Percentiles rank a stretch among this genome's conserved stretches.
Evolutionary conservation across 2,329 filamentous ascomycete genomes (phyloP).

Genomic region (Diaporthe batatas): DNA sequence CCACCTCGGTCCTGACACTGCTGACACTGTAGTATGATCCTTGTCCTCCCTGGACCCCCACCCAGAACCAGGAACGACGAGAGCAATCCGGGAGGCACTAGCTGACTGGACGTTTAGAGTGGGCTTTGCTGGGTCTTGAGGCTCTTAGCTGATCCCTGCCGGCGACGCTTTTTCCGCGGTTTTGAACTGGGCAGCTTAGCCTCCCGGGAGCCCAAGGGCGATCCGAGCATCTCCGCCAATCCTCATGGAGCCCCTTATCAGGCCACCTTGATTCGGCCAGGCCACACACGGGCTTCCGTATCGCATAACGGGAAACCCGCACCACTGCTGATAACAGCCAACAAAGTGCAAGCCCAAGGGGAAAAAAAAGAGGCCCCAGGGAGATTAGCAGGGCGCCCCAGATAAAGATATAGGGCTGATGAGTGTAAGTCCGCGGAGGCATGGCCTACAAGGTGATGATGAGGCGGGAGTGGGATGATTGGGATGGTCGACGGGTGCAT

Average conservation of each 20-base stretch:
- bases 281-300: neutral
- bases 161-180: constrained; percentile 6
- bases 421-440: constrained; percentile 23
- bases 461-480: constrained; percentile 14
- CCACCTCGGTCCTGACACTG: too few species aligned
- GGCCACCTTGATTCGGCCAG: constrained; percentile 28
- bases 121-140: constrained; percentile 15
- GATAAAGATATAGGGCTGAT: neutral
- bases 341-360: too few species aligned
- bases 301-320: neutral
- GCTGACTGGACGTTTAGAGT: constrained; percentile 3
- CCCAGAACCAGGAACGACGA: constrained; percentile 22
- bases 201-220: neutral
- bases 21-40: neutral
- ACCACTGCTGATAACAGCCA: constrained; percentile 15
- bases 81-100: neutral
- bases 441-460: neutral
- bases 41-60: constrained; percentile 1
- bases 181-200: constrained; percentile 14
- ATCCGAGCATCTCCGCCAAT: constrained; percentile 36
- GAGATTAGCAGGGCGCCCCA: constrained; percentile 11
- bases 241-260: constrained; percentile 28
- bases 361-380: too few species aligned
- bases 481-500: constrained; percentile 6
- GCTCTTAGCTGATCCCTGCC: constrained; percentile 18